A percentile compares a stretch with the other conserved stretches of the same genome.
These are phyloP conservation scores for Chlorella sp. DNA, from an alignment of 139 green algal genomes.

Conservation along the genomic window DNA sequence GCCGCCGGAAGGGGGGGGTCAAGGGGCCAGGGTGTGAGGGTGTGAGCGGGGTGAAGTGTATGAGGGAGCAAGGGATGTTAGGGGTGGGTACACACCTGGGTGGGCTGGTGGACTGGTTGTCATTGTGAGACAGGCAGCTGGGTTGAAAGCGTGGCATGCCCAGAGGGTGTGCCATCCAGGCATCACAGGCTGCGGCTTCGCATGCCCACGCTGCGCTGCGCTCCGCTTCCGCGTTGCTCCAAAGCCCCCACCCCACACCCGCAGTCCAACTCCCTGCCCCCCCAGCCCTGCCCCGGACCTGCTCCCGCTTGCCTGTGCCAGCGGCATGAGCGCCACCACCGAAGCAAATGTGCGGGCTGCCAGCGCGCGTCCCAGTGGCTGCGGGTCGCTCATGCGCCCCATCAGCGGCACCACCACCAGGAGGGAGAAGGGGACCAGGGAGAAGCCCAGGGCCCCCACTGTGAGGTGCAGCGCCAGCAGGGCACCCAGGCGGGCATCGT, in stretches of 20 bases:
- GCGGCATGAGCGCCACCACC: constrained; percentile 88
- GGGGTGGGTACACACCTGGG: too few species aligned
- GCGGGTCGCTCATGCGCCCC: constrained; percentile 86
- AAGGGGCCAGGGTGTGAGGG: background rate
- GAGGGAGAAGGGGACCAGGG: constrained; percentile 81
- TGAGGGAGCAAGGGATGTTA: background rate
- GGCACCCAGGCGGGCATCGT: constrained; percentile 32
- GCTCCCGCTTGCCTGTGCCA: constrained; percentile 69
- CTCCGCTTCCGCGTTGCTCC: too few species aligned
- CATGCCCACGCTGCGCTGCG: too few species aligned
- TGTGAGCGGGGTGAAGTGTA: too few species aligned
- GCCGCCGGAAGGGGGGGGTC: background rate
- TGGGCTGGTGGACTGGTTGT: too few species aligned
- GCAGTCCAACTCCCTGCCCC: background rate
- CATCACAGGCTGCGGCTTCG: too few species aligned
- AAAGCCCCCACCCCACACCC: background rate
- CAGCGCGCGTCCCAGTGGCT: constrained; percentile 56
- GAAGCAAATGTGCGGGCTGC: constrained; percentile 82
- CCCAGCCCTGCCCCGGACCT: background rate
- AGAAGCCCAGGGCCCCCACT: constrained; percentile 56
- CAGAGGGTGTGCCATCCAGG: too few species aligned
- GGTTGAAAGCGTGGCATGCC: too few species aligned
- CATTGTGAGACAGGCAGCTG: too few species aligned
- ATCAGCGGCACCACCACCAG: constrained; percentile 93
- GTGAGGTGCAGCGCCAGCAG: constrained; percentile 37